Conservation (phyloP, 2,329 filamentous ascomycete species). For the Rhynchosporium agropyri region DNA sequence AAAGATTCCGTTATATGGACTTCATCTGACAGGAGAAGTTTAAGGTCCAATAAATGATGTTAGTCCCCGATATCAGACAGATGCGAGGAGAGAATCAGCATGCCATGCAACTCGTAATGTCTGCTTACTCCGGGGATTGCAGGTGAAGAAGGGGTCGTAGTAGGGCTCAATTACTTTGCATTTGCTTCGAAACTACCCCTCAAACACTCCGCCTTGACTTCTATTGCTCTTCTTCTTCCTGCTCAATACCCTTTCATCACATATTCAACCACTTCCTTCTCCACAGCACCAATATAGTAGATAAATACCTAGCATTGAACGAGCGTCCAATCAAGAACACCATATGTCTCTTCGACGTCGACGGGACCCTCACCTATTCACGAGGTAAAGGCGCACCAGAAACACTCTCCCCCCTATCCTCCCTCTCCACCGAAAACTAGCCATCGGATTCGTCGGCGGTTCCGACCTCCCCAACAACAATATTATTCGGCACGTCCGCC, state of each 20-base stretch:
- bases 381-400: constrained; percentile 72
- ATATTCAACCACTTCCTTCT: constrained; percentile 10
- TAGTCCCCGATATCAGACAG: too few relatives aligned
- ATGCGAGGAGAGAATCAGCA: too few relatives aligned
- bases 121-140: too few relatives aligned
- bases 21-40: too few relatives aligned
- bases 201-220: not conserved
- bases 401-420: constrained; percentile 78
- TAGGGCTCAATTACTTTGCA: not conserved
- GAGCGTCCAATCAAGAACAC: constrained; percentile 90
- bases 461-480: constrained; percentile 92
- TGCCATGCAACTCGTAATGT: too few relatives aligned
- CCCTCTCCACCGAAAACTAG: constrained; percentile 79
- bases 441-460: constrained; percentile 91
- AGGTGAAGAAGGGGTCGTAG: not conserved
- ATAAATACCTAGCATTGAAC: constrained; percentile 66
- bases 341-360: constrained; percentile 94
- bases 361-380: constrained; percentile 85
- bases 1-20: too few relatives aligned
- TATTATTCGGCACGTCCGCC: constrained; percentile 76
- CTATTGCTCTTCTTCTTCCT: not conserved
- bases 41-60: too few relatives aligned
- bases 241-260: not conserved
- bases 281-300: constrained; percentile 21
- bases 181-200: not conserved